Evolutionary conservation across 208 protist genomes (phyloP).

Genomic region (Porcisia hertigi): DNA sequence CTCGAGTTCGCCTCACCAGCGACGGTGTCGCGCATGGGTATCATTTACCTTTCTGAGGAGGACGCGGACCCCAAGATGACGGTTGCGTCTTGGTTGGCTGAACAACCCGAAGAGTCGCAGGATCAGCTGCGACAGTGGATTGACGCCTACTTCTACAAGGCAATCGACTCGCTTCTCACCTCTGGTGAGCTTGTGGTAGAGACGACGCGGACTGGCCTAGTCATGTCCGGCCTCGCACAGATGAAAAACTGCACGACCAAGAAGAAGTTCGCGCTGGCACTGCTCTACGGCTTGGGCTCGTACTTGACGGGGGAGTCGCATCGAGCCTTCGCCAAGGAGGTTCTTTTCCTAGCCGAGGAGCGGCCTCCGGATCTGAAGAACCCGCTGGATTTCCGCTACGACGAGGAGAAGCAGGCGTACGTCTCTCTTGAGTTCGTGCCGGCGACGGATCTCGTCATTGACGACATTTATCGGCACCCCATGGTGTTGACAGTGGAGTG

Average conservation of each 20-base stretch:
- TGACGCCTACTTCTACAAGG: constrained; percentile 93
- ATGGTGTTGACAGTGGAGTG: constrained; percentile 95
- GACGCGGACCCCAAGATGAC: constrained; percentile 93
- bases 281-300: constrained; percentile 95
- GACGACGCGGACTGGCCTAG: constrained; percentile 93
- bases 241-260: constrained; percentile 80
- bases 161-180: constrained; percentile 86
- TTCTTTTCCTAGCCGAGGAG: constrained; percentile 90
- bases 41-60: constrained; percentile 98
- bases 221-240: constrained; percentile 94
- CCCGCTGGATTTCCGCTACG: constrained; percentile 91
- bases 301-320: constrained; percentile 86
- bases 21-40: constrained; percentile 98
- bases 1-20: constrained; percentile 98
- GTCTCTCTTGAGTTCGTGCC: constrained; percentile 78
- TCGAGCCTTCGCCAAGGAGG: constrained; percentile 87
- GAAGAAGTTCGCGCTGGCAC: constrained; percentile 88
- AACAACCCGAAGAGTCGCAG: constrained; percentile 79
- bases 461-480: constrained; percentile 82
- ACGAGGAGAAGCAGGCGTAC: constrained; percentile 62
- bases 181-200: constrained; percentile 81
- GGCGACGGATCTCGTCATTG: constrained; percentile 68
- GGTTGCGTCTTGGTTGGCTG: constrained; percentile 91
- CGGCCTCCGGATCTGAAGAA: constrained; percentile 76
- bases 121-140: constrained; percentile 84